A percentile compares a stretch with the other conserved stretches of the same genome.
phyloP scores from a whole-genome alignment of 495 filamentous ascomycete genomes.

The Rhypophila decipiens region DNA sequence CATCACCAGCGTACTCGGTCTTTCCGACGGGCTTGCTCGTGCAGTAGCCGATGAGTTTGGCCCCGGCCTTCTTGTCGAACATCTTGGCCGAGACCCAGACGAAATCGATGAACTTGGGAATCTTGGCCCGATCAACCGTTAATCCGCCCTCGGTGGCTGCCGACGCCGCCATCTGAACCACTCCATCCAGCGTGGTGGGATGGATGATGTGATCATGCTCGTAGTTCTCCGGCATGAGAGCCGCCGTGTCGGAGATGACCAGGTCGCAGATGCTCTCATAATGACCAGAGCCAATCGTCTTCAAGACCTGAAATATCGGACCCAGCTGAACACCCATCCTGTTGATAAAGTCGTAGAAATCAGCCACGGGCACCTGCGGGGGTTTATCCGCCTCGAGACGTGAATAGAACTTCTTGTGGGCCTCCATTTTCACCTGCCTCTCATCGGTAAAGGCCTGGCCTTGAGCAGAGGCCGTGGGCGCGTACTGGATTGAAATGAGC shows the following conservation, averaged over 20 bases:
- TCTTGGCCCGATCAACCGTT: not conserved
- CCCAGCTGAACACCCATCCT: slow-evolving; percentile 19
- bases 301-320: not conserved
- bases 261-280: not conserved
- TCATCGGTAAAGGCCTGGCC: not conserved
- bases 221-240: not conserved
- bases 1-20: not conserved
- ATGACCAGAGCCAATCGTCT: not conserved
- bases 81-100: not conserved
- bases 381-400: not conserved
- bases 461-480: not conserved
- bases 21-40: not conserved
- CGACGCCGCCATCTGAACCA: slow-evolving; percentile 2
- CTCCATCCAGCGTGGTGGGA: slow-evolving; percentile 1
- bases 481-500: not conserved
- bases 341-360: not conserved
- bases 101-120: not conserved
- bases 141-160: slow-evolving; percentile 1
- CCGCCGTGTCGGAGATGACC: not conserved
- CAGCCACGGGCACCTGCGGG: not conserved
- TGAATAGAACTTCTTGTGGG: not conserved
- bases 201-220: slow-evolving; percentile 3
- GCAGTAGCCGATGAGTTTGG: not conserved
- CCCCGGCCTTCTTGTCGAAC: not conserved
- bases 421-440: not conserved